A percentile compares a stretch with the other conserved stretches of the same genome.
Conservation (phyloP, 2,329 filamentous ascomycete species). For the Waltergamsia citrina region DNA sequence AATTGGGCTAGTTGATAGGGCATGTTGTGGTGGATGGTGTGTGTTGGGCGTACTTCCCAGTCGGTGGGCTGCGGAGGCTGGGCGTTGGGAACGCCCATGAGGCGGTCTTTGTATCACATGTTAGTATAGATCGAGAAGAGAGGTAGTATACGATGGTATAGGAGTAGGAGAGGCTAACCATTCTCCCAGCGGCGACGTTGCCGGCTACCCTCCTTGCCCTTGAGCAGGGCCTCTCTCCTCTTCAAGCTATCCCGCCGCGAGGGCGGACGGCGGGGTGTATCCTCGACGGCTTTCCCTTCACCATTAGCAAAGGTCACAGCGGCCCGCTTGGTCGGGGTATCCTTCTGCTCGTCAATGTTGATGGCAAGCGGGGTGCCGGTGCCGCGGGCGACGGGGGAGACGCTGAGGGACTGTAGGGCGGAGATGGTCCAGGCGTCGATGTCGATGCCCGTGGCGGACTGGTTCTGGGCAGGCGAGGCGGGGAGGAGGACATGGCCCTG, state of each 20-base stretch:
- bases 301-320: conserved; percentile 12
- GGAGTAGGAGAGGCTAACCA: conserved; percentile 41
- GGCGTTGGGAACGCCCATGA: conserved; percentile 77
- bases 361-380: conserved; percentile 61
- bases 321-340: neutral
- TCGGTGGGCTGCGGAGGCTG: conserved; percentile 75
- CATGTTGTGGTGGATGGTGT: conserved; percentile 65
- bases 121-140: no score
- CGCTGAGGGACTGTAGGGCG: conserved; percentile 43
- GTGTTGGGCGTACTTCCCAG: conserved; percentile 74
- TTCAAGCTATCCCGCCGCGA: conserved; percentile 45
- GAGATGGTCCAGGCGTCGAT: conserved; percentile 60
- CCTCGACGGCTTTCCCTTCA: conserved; percentile 10
- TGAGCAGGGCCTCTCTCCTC: conserved; percentile 65
- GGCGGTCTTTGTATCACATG: conserved; percentile 59
- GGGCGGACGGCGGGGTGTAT: conserved; percentile 31
- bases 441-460: conserved; percentile 30
- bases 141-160: neutral
- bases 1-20: conserved; percentile 84
- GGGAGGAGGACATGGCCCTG: conserved; percentile 11
- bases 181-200: conserved; percentile 92
- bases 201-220: conserved; percentile 84
- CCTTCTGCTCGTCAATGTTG: conserved; percentile 59
- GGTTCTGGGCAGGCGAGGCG: conserved; percentile 10
- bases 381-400: conserved; percentile 47